Percentiles rank a stretch among this genome's conserved stretches.
These are phyloP conservation scores for Chaetomiaceae sp. DNA, from an alignment of 2,329 filamentous ascomycete species.

Conservation along the genomic window DNA sequence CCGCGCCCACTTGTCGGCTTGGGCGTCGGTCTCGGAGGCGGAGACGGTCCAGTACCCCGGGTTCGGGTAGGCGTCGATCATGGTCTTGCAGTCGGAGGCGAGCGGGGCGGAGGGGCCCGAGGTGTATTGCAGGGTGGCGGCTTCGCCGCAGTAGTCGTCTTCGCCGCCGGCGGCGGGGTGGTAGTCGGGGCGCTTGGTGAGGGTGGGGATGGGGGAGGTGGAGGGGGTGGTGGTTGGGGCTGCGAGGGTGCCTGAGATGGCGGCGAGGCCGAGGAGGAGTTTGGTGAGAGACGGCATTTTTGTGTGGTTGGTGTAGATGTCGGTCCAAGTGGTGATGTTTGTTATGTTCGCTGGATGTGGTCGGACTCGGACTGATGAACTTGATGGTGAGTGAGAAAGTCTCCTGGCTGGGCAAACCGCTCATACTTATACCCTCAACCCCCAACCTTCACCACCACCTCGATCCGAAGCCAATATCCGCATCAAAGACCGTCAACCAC, in stretches of 20 bases:
- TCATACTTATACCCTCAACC: not conserved
- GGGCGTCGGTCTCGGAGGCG: not conserved
- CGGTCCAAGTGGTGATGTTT: too few species aligned
- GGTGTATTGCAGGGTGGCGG: not conserved
- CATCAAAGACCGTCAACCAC: too few species aligned
- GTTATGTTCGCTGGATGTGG: too few species aligned
- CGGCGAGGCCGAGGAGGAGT: not conserved
- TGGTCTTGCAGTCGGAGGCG: constrained; percentile 7
- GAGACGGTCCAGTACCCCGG: constrained; percentile 14
- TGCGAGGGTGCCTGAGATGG: not conserved
- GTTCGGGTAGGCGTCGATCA: not conserved
- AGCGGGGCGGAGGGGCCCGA: not conserved
- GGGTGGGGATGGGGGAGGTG: not conserved
- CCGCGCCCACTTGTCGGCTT: constrained; percentile 3
- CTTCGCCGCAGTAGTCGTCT: constrained; percentile 19
- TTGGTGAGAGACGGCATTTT: constrained; percentile 3
- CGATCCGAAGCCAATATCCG: too few species aligned
- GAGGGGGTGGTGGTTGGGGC: not conserved
- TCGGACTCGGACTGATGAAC: too few species aligned
- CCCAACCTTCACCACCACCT: not conserved
- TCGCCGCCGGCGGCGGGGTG: not conserved
- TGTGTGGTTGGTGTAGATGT: not conserved
- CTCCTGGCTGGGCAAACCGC: not conserved
- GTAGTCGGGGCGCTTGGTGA: constrained; percentile 2
- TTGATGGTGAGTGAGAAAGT: too few species aligned